These are phyloP conservation scores for Pelargonium exstipulatum DNA, from an alignment of 441 rosid species.

Conservation along the genomic window DNA sequence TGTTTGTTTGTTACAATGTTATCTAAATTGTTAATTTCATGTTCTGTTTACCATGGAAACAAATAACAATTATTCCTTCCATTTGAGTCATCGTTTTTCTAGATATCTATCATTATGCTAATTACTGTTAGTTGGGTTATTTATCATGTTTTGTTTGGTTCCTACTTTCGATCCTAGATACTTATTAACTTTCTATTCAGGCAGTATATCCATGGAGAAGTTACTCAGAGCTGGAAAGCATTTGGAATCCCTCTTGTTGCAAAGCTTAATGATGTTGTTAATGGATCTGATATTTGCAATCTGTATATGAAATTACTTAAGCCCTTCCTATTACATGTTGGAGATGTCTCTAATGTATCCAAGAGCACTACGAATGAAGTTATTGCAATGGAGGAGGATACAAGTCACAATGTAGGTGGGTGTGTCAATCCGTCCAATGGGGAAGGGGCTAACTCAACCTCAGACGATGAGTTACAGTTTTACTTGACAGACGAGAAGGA, in stretches of 20 bases:
- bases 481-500: constrained; percentile 75
- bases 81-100: neutral
- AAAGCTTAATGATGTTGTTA: constrained; percentile 39
- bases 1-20: neutral
- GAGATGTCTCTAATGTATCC: constrained; percentile 28
- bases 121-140: neutral
- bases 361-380: constrained; percentile 34
- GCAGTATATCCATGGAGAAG: constrained; percentile 58
- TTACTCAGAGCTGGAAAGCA: constrained; percentile 46
- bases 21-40: neutral
- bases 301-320: constrained; percentile 58
- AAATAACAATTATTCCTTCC: neutral
- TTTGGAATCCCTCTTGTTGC: constrained; percentile 86
- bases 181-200: constrained; percentile 39
- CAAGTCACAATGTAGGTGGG: constrained; percentile 26
- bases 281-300: constrained; percentile 54
- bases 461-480: constrained; percentile 53
- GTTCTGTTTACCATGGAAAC: neutral
- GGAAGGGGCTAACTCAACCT: constrained; percentile 36
- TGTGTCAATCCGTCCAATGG: constrained; percentile 25
- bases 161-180: neutral
- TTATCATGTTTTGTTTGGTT: constrained; percentile 14
- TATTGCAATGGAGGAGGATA: constrained; percentile 29
- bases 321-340: constrained; percentile 45
- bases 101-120: neutral